Evolutionary conservation across 345 rosid genomes (phyloP), one percentile per base, ranked within the genome.

Genomic region (Populus davidiana): DNA sequence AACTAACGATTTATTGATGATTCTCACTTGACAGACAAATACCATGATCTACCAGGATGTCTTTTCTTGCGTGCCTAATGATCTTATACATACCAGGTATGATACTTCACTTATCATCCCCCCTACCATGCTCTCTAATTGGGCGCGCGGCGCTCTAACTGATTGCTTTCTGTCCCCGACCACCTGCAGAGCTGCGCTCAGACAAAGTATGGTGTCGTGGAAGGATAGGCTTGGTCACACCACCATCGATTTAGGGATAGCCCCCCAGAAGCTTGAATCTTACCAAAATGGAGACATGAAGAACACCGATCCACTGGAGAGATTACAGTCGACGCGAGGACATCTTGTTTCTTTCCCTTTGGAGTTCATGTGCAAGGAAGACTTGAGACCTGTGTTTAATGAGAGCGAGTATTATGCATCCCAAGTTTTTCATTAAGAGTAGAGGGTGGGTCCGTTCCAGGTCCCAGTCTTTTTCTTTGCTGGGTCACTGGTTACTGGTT

Each of bases 331-430:
- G 1, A 80, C 93, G 11, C 84, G 83, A 23, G 99, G 98, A 73
- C 97, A 96, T 77, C 98, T 96, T 17, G 99, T 96, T 85, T 89
- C 96, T 14, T 92, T 89, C 85, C 99, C 98, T 13, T 75, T 96
- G 87, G 98, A 92, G 78, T 96, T 96, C 86, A 91, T 93, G 99
- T 83, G 90, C 88, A 83, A 79, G 78, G 99, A 96, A 87, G 99
- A 96, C 83, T 84, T 96, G 71, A 91, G 99, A 87, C 99, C 97
- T 0, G 91, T 92, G 49, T 96, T 93, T 75, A 96, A 91, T 38
- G 97, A 96, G 88, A 96, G 99, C 75, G 98, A 93, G 83, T 96
- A 88, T 81, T 96, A 96, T 78, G 99, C 99, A 23, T 88, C 97
- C 77, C 98, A 93, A 80, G 98, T 96, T 86, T 96, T 96, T 75